phyloP scores from a whole-genome alignment of 164 flowering plant genomes.

The Chimonanthus salicifolius region DNA sequence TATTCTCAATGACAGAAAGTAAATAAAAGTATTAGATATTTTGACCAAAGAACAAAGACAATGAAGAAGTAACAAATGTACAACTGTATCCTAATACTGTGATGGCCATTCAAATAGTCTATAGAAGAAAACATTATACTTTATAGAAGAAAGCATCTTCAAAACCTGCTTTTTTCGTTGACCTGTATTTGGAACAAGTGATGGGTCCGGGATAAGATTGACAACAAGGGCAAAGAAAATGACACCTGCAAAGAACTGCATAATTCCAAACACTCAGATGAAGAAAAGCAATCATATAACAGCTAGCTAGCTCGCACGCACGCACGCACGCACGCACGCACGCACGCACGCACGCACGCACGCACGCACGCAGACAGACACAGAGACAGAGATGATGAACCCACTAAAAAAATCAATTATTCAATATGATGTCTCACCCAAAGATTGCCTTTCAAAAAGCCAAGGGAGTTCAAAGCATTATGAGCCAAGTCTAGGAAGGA shows the following conservation, averaged over 20 bases:
- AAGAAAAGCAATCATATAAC: slow-evolving; percentile 8
- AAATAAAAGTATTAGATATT: slow-evolving; percentile 3
- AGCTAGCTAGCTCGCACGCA: too few relatives aligned
- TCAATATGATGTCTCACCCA: slow-evolving; percentile 49
- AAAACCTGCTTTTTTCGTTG: slow-evolving; percentile 10
- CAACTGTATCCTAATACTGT: not conserved
- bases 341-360: too few relatives aligned
- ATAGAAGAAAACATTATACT: not conserved
- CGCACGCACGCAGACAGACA: too few relatives aligned
- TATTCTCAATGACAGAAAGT: slow-evolving; percentile 10
- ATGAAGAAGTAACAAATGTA: not conserved
- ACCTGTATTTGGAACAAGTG: slow-evolving; percentile 35
- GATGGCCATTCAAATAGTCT: not conserved
- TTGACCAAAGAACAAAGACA: not conserved
- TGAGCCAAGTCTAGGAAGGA: slow-evolving; percentile 96
- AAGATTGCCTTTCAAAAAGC: slow-evolving; percentile 87
- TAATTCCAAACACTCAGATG: slow-evolving; percentile 6
- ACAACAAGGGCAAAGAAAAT: slow-evolving; percentile 70
- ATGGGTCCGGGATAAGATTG: slow-evolving; percentile 85
- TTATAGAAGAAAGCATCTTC: not conserved
- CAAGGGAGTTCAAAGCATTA: slow-evolving; percentile 86
- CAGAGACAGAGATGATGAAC: not conserved
- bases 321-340: too few relatives aligned
- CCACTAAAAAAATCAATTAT: not conserved
- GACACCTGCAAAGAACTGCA: slow-evolving; percentile 90